phyloP scores from a whole-genome alignment of 176 grass and related monocot species.

The Triticum aestivum region DNA sequence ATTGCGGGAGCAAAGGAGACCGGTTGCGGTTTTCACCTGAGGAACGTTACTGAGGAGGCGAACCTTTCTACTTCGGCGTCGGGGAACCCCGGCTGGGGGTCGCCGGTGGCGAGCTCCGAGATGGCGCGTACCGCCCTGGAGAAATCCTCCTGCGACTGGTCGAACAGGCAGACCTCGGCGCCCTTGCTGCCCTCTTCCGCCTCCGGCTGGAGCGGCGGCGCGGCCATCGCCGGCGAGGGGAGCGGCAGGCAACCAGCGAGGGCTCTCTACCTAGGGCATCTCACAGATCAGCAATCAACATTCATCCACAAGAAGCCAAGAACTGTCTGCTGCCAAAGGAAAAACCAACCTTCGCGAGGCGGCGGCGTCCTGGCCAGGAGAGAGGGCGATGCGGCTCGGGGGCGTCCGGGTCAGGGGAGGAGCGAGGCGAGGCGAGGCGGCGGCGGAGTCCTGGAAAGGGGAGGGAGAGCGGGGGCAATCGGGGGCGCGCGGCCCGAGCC shows the following conservation, averaged over 20 bases:
- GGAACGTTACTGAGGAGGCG: slow-evolving; percentile 59
- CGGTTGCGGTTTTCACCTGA: slow-evolving; percentile 36
- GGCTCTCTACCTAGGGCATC: neutral
- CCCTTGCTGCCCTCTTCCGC: neutral
- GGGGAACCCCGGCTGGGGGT: slow-evolving; percentile 22
- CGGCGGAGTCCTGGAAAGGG: no score
- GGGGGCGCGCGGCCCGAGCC: no score
- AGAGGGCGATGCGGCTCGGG: no score
- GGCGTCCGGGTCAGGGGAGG: no score
- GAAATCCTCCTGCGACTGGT: slow-evolving; percentile 54
- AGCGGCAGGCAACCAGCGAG: neutral
- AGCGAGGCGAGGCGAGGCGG: no score
- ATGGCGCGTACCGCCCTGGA: slow-evolving; percentile 36
- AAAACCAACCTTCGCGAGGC: neutral
- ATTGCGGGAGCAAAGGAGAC: neutral
- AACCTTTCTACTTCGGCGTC: slow-evolving; percentile 50
- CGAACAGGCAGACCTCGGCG: slow-evolving; percentile 47
- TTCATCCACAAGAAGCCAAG: neutral
- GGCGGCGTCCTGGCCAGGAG: no score
- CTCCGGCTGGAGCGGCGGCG: neutral
- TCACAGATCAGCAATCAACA: neutral
- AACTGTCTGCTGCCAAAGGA: neutral
- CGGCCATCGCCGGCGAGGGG: slow-evolving; percentile 26
- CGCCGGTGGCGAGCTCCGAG: slow-evolving; percentile 32
- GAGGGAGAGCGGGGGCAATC: no score